Percentiles rank a stretch among this genome's conserved stretches.
Conservation (phyloP, 352 stramenopile species). For the Globisporangium nagaii region DNA sequence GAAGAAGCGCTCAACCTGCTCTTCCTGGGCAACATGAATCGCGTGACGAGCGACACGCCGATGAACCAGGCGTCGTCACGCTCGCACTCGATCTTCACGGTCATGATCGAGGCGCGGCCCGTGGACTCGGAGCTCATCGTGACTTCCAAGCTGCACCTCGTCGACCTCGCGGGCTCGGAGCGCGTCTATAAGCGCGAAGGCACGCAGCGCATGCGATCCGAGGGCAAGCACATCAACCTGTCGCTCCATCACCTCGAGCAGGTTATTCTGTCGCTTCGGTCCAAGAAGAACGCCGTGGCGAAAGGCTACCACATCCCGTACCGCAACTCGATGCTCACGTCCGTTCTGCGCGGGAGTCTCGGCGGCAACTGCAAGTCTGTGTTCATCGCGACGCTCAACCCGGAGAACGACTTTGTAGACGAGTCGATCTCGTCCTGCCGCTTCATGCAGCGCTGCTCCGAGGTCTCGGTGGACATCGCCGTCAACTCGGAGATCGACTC, state of each 20-base stretch:
- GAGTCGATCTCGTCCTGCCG: conserved; percentile 95
- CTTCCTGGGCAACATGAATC: conserved; percentile 95
- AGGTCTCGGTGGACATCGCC: conserved; percentile 55
- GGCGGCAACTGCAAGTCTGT: conserved; percentile 97
- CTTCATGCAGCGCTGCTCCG: conserved; percentile 93
- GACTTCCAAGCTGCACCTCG: conserved; percentile 91
- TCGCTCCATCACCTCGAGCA: conserved; percentile 94
- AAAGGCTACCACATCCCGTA: conserved; percentile 90
- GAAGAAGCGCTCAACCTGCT: conserved; percentile 94
- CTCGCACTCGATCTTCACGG: conserved; percentile 96
- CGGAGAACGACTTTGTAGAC: conserved; percentile 77
- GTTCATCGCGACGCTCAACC: conserved; percentile 95
- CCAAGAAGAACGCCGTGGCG: conserved; percentile 41
- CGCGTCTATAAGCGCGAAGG: conserved; percentile 93
- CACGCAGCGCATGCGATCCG: conserved; percentile 85
- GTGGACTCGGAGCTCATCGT: conserved; percentile 72
- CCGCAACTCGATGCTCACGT: conserved; percentile 96
- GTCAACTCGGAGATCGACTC: conserved; percentile 66
- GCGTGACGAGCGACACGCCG: conserved; percentile 92
- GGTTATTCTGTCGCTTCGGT: conserved; percentile 93
- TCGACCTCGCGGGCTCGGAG: conserved; percentile 95
- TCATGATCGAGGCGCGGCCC: conserved; percentile 85
- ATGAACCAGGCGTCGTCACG: conserved; percentile 95
- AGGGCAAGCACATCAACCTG: conserved; percentile 96
- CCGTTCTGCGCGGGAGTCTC: conserved; percentile 90